Evolutionary conservation across 805 yeast genomes (phyloP).

Genomic region (Yamadazyma sp.): DNA sequence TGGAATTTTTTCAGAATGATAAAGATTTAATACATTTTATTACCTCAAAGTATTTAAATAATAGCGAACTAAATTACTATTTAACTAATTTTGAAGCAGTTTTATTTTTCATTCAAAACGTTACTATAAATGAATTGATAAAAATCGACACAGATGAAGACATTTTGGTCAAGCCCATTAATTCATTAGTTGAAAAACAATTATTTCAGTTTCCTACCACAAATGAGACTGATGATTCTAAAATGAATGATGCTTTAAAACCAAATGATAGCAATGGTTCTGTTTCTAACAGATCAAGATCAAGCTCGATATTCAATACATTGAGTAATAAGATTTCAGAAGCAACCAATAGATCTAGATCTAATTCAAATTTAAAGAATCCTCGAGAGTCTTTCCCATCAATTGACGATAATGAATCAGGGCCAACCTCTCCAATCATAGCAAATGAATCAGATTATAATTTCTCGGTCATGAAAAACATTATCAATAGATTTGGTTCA

Average conservation of each 20-base stretch:
- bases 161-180: slow-evolving; percentile 21
- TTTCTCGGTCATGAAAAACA: slow-evolving; percentile 29
- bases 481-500: slow-evolving; percentile 33
- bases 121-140: slow-evolving; percentile 29
- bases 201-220: slow-evolving; percentile 27
- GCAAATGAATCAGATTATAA: slow-evolving; percentile 15
- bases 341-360: slow-evolving; percentile 25
- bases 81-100: slow-evolving; percentile 43
- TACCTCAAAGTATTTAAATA: slow-evolving; percentile 26
- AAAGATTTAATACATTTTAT: slow-evolving; percentile 27
- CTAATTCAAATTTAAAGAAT: slow-evolving; percentile 28
- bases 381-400: slow-evolving; percentile 27
- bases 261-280: background rate
- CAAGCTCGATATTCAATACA: slow-evolving; percentile 37
- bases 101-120: slow-evolving; percentile 33
- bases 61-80: slow-evolving; percentile 37
- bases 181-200: slow-evolving; percentile 27
- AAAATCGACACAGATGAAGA: slow-evolving; percentile 10
- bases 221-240: slow-evolving; percentile 4
- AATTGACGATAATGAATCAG: slow-evolving; percentile 10
- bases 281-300: slow-evolving; percentile 26
- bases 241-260: slow-evolving; percentile 1
- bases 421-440: slow-evolving; percentile 12
- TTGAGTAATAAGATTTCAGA: slow-evolving; percentile 30
- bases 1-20: slow-evolving; percentile 30